Evolutionary conservation across 2,329 filamentous ascomycete species (phyloP).

Genomic region (Dryadomyces sulphureus): DNA sequence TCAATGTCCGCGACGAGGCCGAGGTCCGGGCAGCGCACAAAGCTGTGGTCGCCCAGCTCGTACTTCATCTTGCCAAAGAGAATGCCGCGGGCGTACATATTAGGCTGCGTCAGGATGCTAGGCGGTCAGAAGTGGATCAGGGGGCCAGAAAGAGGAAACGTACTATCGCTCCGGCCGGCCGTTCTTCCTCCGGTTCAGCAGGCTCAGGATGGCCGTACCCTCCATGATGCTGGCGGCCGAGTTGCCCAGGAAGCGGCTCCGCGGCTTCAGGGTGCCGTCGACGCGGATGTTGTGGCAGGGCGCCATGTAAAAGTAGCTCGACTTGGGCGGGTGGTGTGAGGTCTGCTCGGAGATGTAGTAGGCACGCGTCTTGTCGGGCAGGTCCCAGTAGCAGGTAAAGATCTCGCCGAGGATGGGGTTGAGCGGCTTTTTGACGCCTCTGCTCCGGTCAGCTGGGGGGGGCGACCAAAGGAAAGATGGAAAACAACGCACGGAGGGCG

Average conservation of each 20-base stretch:
- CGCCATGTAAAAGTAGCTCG: conserved; percentile 97
- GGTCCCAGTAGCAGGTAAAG: conserved; percentile 92
- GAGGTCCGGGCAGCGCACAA: conserved; percentile 78
- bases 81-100: conserved; percentile 97
- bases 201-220: conserved; percentile 72
- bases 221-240: conserved; percentile 98
- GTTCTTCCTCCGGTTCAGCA: conserved; percentile 61
- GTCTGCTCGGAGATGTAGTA: conserved; percentile 98
- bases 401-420: conserved; percentile 94
- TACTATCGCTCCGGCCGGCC: conserved; percentile 75
- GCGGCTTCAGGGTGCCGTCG: conserved; percentile 86
- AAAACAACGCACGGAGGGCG: conserved; percentile 64
- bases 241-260: conserved; percentile 91
- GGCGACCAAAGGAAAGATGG: not conserved
- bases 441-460: not conserved
- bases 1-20: conserved; percentile 82
- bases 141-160: conserved; percentile 18
- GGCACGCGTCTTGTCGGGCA: conserved; percentile 66
- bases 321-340: conserved; percentile 95
- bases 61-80: conserved; percentile 99
- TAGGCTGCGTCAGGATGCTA: conserved; percentile 87
- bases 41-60: conserved; percentile 91
- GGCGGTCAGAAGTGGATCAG: not conserved
- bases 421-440: conserved; percentile 93
- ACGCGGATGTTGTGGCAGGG: conserved; percentile 89